Evolutionary conservation across 768 basidiomycete species (phyloP).

Genomic region (Mycena epipterygia): DNA sequence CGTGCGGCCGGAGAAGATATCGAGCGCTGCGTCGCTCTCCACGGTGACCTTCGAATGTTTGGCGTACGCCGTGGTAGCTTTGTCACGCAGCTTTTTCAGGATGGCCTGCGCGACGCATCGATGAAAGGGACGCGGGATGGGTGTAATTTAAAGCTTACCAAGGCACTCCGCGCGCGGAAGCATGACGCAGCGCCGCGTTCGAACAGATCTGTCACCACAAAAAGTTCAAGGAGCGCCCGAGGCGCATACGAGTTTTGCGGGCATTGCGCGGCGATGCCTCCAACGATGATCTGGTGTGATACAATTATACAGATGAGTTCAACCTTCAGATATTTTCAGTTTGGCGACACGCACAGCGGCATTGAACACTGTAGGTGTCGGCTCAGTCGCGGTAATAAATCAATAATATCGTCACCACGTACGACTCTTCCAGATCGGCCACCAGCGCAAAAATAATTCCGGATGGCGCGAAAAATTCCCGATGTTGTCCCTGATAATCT

Average conservation of each 20-base stretch:
- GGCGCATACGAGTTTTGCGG: not conserved
- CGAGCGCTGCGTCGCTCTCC: constrained; percentile 15
- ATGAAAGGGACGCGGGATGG: not conserved
- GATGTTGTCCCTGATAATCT: constrained; percentile 1
- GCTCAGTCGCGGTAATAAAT: not conserved
- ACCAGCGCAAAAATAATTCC: constrained; percentile 15
- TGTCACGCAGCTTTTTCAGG: constrained; percentile 14
- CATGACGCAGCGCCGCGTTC: constrained; percentile 17
- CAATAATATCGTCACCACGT: not conserved
- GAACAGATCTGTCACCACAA: constrained; percentile 24
- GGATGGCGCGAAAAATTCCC: constrained; percentile 1
- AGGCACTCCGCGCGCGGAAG: constrained; percentile 11
- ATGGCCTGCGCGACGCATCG: constrained; percentile 5
- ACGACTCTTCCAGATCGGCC: constrained; percentile 23
- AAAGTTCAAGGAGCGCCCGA: constrained; percentile 10
- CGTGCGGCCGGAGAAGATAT: constrained; percentile 16
- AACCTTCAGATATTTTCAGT: not conserved
- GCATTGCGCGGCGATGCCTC: constrained; percentile 13
- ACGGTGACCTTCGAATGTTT: not conserved
- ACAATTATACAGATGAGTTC: no score
- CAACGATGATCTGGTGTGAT: constrained; percentile 14
- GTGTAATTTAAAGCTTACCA: constrained; percentile 1
- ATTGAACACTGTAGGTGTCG: not conserved
- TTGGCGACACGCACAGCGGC: not conserved
- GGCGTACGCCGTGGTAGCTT: constrained; percentile 15